phyloP scores from a whole-genome alignment of 2,329 filamentous ascomycete genomes.

The Sclerotinia borealis region DNA sequence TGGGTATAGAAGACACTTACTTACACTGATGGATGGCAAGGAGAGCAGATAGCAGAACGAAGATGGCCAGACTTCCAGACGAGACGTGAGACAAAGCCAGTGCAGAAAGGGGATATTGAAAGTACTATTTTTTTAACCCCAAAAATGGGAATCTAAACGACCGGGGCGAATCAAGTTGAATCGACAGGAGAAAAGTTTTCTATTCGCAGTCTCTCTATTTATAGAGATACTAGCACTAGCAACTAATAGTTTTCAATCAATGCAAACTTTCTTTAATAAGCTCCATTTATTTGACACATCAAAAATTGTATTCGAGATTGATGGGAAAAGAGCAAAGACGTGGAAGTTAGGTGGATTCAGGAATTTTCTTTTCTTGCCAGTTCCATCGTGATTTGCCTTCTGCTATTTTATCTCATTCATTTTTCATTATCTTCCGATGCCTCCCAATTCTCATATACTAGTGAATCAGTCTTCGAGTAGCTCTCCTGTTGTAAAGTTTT shows the following conservation, averaged over 20 bases:
- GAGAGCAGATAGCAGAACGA: background rate
- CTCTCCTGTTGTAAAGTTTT: too few species aligned
- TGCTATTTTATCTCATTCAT: background rate
- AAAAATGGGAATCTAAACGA: background rate
- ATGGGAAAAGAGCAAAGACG: background rate
- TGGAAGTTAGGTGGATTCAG: background rate
- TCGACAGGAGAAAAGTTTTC: background rate
- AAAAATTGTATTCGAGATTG: background rate
- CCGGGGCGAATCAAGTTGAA: background rate
- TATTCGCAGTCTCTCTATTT: background rate
- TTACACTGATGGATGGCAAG: too few species aligned
- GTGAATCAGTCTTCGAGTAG: too few species aligned
- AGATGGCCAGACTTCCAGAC: background rate
- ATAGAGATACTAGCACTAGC: background rate
- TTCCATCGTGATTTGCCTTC: rapidly evolving
- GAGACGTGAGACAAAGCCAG: background rate
- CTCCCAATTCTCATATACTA: too few species aligned
- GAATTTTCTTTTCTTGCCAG: background rate
- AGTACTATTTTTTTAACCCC: background rate
- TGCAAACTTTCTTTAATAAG: background rate
- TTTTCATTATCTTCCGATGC: background rate
- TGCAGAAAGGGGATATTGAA: background rate
- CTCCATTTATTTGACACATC: background rate
- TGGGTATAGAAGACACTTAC: background rate
- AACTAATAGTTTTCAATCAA: background rate